Evolutionary conservation across 2,329 filamentous ascomycete species (phyloP).

Genomic region (Fusarium sp.): DNA sequence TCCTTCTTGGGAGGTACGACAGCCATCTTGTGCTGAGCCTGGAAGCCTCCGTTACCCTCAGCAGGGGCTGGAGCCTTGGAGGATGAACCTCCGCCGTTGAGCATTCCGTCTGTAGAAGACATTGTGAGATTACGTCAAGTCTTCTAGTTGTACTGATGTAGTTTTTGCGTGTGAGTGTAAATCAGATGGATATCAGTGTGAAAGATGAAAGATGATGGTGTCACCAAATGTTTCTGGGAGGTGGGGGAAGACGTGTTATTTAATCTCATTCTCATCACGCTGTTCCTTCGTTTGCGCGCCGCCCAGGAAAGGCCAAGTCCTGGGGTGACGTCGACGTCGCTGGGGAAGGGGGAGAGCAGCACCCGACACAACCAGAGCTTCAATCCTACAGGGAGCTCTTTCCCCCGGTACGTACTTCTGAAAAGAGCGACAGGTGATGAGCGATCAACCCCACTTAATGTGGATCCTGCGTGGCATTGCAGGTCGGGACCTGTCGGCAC

Average conservation of each 20-base stretch:
- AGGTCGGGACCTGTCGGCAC: conserved; percentile 1
- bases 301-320: conserved; percentile 22
- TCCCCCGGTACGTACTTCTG: neutral
- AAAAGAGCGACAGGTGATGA: conserved; percentile 26
- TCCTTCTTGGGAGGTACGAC: conserved; percentile 83
- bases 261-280: conserved; percentile 21
- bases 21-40: conserved; percentile 63
- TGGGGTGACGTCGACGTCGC: conserved; percentile 28
- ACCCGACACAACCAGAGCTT: conserved; percentile 2
- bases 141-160: neutral
- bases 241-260: conserved; percentile 30
- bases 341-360: neutral
- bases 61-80: conserved; percentile 42
- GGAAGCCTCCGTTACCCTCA: conserved; percentile 54
- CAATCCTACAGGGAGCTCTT: conserved; percentile 8
- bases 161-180: neutral
- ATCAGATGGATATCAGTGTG: neutral
- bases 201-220: conserved; percentile 8
- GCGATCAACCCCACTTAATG: conserved; percentile 24
- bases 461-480: conserved; percentile 26
- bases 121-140: conserved; percentile 10
- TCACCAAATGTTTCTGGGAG: conserved; percentile 4
- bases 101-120: conserved; percentile 32
- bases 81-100: conserved; percentile 45
- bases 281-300: conserved; percentile 8